These are phyloP conservation scores for Astragalus membranaceus DNA, from an alignment of 306 rosid genomes.

Conservation along the genomic window DNA sequence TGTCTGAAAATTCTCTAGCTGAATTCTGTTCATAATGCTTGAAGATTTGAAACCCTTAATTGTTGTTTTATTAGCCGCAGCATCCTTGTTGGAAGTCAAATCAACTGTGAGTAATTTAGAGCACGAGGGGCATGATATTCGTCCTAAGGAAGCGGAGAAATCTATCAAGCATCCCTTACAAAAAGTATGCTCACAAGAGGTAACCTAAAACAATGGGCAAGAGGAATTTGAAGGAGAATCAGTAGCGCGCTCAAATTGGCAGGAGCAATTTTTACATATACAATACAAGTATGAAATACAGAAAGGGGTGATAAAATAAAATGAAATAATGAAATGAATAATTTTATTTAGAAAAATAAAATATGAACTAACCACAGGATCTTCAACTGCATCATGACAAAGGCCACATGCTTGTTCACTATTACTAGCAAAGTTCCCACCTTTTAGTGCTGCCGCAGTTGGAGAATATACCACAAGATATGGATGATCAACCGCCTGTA, in stretches of 20 bases:
- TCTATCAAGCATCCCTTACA: conserved; percentile 78
- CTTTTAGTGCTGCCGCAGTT: conserved; percentile 45
- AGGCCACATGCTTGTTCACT: conserved; percentile 60
- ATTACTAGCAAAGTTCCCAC: conserved; percentile 22
- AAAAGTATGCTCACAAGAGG: conserved; percentile 75
- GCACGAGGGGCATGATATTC: conserved; percentile 78
- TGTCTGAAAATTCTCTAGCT: conserved; percentile 80
- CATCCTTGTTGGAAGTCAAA: conserved; percentile 42
- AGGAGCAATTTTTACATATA: neutral
- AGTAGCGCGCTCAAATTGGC: neutral
- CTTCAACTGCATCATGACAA: conserved; percentile 72
- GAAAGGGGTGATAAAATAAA: neutral
- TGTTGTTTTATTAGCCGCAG: conserved; percentile 47
- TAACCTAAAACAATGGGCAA: conserved; percentile 50
- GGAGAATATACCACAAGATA: conserved; percentile 82
- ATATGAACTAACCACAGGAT: conserved; percentile 55
- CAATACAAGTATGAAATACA: neutral
- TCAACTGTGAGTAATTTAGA: conserved; percentile 69
- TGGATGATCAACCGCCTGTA: conserved; percentile 87
- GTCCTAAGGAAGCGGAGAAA: conserved; percentile 53
- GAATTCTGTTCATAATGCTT: conserved; percentile 78
- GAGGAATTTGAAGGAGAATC: neutral
- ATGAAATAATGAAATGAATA: neutral
- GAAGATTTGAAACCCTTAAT: conserved; percentile 78
- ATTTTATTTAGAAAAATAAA: neutral